A percentile compares a stretch with the other conserved stretches of the same genome.
These are phyloP conservation scores for Verticillium dahliae DNA, from an alignment of 2,329 filamentous ascomycete species.

Conservation along the genomic window DNA sequence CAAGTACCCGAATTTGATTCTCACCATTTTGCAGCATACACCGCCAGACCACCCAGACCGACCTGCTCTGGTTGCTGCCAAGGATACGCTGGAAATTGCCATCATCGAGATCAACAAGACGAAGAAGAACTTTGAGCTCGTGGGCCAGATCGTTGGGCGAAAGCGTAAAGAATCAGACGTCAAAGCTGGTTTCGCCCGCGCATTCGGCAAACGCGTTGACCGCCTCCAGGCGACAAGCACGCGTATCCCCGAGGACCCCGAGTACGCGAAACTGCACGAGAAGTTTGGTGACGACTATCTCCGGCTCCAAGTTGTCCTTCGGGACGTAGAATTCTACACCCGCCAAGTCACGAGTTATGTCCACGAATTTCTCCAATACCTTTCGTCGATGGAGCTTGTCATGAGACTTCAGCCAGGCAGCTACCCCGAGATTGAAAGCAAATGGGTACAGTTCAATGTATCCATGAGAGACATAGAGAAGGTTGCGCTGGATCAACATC, in stretches of 20 bases:
- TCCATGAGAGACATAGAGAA: constrained; percentile 81
- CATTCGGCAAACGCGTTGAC: constrained; percentile 82
- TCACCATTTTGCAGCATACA: constrained; percentile 72
- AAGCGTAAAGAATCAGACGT: constrained; percentile 88
- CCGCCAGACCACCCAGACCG: constrained; percentile 79
- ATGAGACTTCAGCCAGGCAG: constrained; percentile 66
- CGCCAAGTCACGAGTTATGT: constrained; percentile 76
- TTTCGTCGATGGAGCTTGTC: constrained; percentile 76
- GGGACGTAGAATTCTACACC: constrained; percentile 90
- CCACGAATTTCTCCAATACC: constrained; percentile 71
- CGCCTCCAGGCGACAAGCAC: constrained; percentile 64
- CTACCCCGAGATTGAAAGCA: constrained; percentile 82
- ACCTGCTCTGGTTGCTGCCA: constrained; percentile 49
- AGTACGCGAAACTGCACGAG: constrained; percentile 75
- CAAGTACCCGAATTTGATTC: constrained; percentile 85
- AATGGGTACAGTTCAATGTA: constrained; percentile 87
- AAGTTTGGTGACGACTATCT: constrained; percentile 90
- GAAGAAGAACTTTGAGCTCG: constrained; percentile 89
- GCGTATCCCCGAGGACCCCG: constrained; percentile 66
- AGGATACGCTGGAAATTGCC: constrained; percentile 53
- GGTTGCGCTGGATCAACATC: constrained; percentile 75
- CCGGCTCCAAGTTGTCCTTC: constrained; percentile 82
- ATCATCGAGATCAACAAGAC: constrained; percentile 87
- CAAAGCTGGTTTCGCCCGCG: constrained; percentile 75
- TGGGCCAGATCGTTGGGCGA: constrained; percentile 79